Percentiles rank a stretch among this genome's conserved stretches.
These are phyloP conservation scores for Colletotrichum truncatum DNA, from an alignment of 2,329 filamentous ascomycete genomes.

Conservation along the genomic window DNA sequence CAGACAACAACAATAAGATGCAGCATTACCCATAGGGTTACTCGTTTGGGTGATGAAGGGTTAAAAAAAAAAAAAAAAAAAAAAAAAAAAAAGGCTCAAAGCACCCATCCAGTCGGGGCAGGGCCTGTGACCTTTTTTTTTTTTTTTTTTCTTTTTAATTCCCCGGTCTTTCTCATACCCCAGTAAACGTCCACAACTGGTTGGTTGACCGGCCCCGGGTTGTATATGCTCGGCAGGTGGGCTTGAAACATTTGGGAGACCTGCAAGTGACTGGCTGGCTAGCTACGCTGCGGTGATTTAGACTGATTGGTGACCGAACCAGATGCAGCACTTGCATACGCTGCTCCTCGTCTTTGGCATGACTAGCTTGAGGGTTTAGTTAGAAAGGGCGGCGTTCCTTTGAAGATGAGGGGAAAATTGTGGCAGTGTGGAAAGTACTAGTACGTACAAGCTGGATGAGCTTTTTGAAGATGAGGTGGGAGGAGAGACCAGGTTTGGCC, in stretches of 20 bases:
- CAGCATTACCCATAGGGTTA: not conserved
- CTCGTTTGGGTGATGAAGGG: no score
- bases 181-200: no score
- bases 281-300: not conserved
- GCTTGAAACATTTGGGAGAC: not conserved
- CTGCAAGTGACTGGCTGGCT: not conserved
- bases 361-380: not conserved
- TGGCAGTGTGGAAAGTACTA: no score
- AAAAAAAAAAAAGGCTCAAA: not conserved
- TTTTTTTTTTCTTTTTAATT: no score
- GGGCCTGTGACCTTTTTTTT: no score
- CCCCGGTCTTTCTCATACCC: no score
- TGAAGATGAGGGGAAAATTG: no score
- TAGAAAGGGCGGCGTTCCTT: no score
- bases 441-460: no score
- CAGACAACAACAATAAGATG: not conserved
- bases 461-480: not conserved
- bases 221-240: not conserved
- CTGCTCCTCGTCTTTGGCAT: not conserved
- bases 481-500: not conserved
- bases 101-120: no score
- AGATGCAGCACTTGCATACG: constrained; percentile 2
- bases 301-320: not conserved
- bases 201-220: no score
- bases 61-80: no score